phyloP scores from a whole-genome alignment of 345 rosid species.

The Bretschneidera sinensis region DNA sequence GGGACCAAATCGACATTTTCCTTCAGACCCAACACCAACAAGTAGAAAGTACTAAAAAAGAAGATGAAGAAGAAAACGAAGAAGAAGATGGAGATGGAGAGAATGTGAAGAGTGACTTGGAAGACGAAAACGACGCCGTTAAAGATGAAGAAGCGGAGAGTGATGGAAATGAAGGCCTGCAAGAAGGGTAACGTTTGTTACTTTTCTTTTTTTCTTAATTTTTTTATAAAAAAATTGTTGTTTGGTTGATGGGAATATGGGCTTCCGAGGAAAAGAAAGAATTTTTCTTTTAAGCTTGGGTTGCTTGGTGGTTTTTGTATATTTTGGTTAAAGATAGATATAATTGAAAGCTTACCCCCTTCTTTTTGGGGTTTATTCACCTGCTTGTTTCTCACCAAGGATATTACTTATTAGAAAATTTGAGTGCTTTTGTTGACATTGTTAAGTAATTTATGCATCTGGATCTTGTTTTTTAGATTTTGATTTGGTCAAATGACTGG shows the following conservation, averaged over 20 bases:
- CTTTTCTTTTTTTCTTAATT: neutral
- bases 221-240: neutral
- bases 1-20: conserved; percentile 67
- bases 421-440: no score
- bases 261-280: no score
- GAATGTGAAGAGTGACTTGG: conserved; percentile 6
- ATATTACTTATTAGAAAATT: no score
- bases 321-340: neutral
- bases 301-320: no score
- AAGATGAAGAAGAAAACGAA: conserved; percentile 22
- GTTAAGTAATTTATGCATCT: neutral
- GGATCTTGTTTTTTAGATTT: neutral
- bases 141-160: conserved; percentile 21
- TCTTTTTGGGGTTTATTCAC: neutral
- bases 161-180: conserved; percentile 26
- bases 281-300: no score
- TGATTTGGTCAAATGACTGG: neutral
- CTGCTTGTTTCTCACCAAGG: no score
- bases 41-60: conserved; percentile 14
- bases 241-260: no score
- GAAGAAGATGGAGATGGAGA: conserved; percentile 28
- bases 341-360: no score
- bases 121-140: conserved; percentile 26
- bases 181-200: conserved; percentile 26
- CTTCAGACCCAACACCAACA: conserved; percentile 36